These are phyloP conservation scores for Hanseniaspora guilliermondii DNA, from an alignment of 805 yeast species.

Conservation along the genomic window DNA sequence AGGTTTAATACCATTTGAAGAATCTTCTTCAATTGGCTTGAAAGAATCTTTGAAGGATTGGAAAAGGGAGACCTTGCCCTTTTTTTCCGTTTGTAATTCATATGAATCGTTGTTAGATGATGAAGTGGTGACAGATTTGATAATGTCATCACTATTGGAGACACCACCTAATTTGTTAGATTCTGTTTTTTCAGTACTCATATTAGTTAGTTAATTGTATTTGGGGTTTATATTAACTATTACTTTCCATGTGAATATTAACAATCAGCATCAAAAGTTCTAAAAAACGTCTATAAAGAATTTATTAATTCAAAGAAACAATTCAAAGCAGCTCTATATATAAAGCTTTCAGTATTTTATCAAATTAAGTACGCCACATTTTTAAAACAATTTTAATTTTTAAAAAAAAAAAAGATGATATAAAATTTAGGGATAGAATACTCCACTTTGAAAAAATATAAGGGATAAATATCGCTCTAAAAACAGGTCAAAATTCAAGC, in stretches of 20 bases:
- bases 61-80: slow-evolving; percentile 2
- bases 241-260: no score
- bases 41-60: slow-evolving; percentile 20
- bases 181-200: slow-evolving; percentile 2
- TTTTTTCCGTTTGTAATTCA: neutral
- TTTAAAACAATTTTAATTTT: no score
- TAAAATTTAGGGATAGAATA: no score
- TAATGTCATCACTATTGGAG: neutral
- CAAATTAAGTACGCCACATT: no score
- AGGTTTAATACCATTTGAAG: slow-evolving; percentile 14
- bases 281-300: no score
- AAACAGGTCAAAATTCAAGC: no score
- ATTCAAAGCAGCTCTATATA: neutral
- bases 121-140: neutral
- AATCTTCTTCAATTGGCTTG: slow-evolving; percentile 19
- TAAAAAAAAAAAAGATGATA: no score
- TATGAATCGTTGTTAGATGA: neutral
- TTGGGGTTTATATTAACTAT: no score
- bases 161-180: neutral
- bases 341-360: neutral
- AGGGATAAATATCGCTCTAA: no score
- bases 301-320: no score
- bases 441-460: no score
- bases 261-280: no score
- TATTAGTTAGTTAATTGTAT: neutral